These are phyloP conservation scores for Rutstroemia sp. DNA, from an alignment of 2,329 filamentous ascomycete species.

Conservation along the genomic window DNA sequence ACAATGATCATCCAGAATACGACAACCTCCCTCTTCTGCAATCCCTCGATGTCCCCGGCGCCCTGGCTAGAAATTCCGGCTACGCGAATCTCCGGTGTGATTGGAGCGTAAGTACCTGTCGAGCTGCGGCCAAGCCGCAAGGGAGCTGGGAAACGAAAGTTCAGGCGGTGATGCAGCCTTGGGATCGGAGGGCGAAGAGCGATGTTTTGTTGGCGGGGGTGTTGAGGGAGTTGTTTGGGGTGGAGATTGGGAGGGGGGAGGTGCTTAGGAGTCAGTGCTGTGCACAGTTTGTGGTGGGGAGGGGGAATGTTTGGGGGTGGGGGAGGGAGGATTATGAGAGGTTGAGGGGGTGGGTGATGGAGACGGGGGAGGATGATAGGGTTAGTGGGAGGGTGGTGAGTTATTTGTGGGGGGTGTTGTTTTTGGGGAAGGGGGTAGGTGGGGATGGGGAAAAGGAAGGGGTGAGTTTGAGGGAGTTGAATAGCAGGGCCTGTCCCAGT, in stretches of 20 bases:
- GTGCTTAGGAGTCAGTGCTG: slow-evolving; percentile 43
- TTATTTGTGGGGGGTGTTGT: slow-evolving; percentile 43
- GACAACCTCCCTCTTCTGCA: slow-evolving; percentile 37
- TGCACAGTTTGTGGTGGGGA: slow-evolving; percentile 47
- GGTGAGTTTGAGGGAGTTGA: slow-evolving; percentile 12
- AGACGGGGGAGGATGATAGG: slow-evolving; percentile 35
- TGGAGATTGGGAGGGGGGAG: slow-evolving; percentile 35
- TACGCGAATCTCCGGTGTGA: slow-evolving; percentile 44
- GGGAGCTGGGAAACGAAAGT: slow-evolving; percentile 34
- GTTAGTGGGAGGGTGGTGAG: slow-evolving; percentile 39
- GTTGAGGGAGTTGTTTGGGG: slow-evolving; percentile 31
- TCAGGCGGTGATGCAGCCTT: slow-evolving; percentile 34
- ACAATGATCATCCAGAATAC: slow-evolving; percentile 37
- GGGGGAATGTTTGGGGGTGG: slow-evolving; percentile 41
- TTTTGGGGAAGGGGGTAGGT: slow-evolving; percentile 29
- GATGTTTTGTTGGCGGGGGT: slow-evolving; percentile 32
- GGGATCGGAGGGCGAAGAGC: slow-evolving; percentile 35
- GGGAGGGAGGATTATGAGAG: slow-evolving; percentile 43
- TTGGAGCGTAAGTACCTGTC: slow-evolving; percentile 38
- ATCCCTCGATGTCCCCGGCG: slow-evolving; percentile 32
- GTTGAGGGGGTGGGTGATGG: slow-evolving; percentile 45
- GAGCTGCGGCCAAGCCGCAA: slow-evolving; percentile 30
- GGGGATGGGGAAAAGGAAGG: slow-evolving; percentile 5
- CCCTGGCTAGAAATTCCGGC: slow-evolving; percentile 31
- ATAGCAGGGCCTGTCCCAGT: slow-evolving; percentile 17